Evolutionary conservation across 108 stramenopile species (phyloP).

Genomic region (Cyclotella atomus): DNA sequence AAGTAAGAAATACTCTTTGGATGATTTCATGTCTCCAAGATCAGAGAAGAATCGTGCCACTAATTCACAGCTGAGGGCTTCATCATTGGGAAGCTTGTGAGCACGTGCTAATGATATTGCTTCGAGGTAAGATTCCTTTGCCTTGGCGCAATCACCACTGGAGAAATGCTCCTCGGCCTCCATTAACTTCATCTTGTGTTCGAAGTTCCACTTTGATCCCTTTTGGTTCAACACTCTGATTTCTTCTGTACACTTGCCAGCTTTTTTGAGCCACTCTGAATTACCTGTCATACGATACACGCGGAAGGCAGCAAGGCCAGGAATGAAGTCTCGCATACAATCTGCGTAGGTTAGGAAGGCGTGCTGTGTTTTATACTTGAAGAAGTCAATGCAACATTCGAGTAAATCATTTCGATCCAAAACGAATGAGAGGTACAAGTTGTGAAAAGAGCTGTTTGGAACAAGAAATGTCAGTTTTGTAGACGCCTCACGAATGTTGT

Average conservation of each 20-base stretch:
- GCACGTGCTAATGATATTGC: conserved; percentile 12
- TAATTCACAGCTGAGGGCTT: conserved; percentile 24
- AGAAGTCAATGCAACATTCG: not conserved
- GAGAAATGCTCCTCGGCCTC: conserved; percentile 24
- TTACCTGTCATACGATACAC: conserved; percentile 1
- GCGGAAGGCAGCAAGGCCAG: conserved; percentile 13
- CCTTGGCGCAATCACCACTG: not conserved
- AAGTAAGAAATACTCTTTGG: conserved; percentile 9
- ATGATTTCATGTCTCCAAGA: not conserved
- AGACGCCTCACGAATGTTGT: not conserved
- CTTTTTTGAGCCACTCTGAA: not conserved
- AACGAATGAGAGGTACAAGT: conserved; percentile 15
- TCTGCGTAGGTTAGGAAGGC: not conserved
- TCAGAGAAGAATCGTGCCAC: conserved; percentile 24
- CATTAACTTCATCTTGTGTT: conserved; percentile 22
- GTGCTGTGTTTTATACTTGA: not conserved
- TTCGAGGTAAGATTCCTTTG: not conserved
- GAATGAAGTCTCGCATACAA: not conserved
- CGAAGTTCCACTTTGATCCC: conserved; percentile 22
- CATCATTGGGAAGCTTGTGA: conserved; percentile 18
- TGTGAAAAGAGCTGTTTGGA: not conserved
- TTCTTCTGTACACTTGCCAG: not conserved
- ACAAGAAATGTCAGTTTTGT: not conserved
- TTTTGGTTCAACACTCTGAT: not conserved
- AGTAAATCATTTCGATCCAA: conserved; percentile 4